Base-by-base conservation (phyloP, 148 eudicot genomes). In the Rhododendron henanense region DNA sequence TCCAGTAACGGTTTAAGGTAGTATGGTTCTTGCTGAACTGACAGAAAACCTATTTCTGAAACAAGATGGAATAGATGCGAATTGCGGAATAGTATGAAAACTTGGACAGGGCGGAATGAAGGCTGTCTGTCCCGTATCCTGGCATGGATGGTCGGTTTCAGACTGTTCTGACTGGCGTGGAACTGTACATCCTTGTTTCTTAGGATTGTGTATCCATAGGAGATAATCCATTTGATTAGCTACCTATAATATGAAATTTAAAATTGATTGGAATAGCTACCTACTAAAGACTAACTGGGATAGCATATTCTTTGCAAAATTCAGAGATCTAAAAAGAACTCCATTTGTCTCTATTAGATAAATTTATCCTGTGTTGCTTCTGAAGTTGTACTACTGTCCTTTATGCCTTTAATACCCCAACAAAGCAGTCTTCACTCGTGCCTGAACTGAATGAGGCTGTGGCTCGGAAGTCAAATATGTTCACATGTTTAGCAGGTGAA, bases 221-320 rank as follows among this genome's bases (percentile, higher is more conserved):
- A 71, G 39, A 25, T 13, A 13, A 71, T 33, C 19, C 41, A 33
- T 71, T 33, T 71, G 76, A 33, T 33, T 28, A 71, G 76, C 21
- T 71, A 31, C 76, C 39, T 31, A 5, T 71, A 14, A 11, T 25
- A 25, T 28, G 15, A 25, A 25, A 67, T 25, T 25, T 67, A 63
- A 25, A 25, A 10, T 25, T 67, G 15, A 71, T 71, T 71, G 33
- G 76, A 71, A 31, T 28, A 65, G 33, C 71, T n/a, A 8, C 71
- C 71, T 65, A n/a, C 31, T n/a, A 14, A 7, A 23, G n/a, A 23
- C 45, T 78, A 44, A 45, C 45, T 35, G 11, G 47, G 48, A 78
- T 37, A 37, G 81, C 28, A 23, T 78, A 11, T 78, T 78, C 81
- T 78, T 78, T 71, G 81, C 81, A 44, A 78, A 78, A 44, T 6